Evolutionary conservation across 805 yeast species (phyloP).

Genomic region (Zygotorulaspora florentina): DNA sequence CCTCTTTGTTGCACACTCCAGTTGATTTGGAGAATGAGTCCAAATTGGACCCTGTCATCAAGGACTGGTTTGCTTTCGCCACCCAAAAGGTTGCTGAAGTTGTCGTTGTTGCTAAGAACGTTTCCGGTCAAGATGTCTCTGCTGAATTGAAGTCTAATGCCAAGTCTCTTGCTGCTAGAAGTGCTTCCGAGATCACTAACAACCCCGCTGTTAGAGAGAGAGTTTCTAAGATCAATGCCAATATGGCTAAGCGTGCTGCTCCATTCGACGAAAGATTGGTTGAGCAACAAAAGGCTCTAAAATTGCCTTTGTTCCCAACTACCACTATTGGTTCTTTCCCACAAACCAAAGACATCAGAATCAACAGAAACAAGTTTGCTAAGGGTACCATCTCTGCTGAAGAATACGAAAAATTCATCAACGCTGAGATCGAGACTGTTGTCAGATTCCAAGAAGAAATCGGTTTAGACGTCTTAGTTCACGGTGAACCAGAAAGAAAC

Average conservation of each 20-base stretch:
- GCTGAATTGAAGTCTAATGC: conserved; percentile 81
- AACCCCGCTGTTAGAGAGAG: conserved; percentile 86
- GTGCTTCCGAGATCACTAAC: conserved; percentile 83
- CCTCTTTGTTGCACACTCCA: conserved; percentile 97
- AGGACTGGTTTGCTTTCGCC: conserved; percentile 98
- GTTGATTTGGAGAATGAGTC: conserved; percentile 91
- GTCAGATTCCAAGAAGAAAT: conserved; percentile 99
- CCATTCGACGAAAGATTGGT: conserved; percentile 84
- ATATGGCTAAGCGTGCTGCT: conserved; percentile 76
- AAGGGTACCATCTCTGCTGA: conserved; percentile 95
- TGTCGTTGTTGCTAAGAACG: conserved; percentile 83
- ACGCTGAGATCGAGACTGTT: conserved; percentile 92
- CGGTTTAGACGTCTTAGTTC: conserved; percentile 96
- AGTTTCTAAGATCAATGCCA: conserved; percentile 70
- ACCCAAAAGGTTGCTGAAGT: conserved; percentile 93
- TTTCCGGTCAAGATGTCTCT: conserved; percentile 75
- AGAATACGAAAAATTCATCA: conserved; percentile 94
- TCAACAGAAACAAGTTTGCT: conserved; percentile 95
- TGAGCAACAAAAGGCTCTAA: conserved; percentile 80
- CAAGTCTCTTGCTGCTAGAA: conserved; percentile 78
- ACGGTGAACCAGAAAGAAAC: conserved; percentile 99
- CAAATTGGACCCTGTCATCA: conserved; percentile 85
- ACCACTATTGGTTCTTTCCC: conserved; percentile 99
- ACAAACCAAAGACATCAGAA: conserved; percentile 98
- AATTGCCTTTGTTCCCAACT: conserved; percentile 98